These are phyloP conservation scores for Lyophyllum atratum DNA, from an alignment of 768 basidiomycete species.

Conservation along the genomic window DNA sequence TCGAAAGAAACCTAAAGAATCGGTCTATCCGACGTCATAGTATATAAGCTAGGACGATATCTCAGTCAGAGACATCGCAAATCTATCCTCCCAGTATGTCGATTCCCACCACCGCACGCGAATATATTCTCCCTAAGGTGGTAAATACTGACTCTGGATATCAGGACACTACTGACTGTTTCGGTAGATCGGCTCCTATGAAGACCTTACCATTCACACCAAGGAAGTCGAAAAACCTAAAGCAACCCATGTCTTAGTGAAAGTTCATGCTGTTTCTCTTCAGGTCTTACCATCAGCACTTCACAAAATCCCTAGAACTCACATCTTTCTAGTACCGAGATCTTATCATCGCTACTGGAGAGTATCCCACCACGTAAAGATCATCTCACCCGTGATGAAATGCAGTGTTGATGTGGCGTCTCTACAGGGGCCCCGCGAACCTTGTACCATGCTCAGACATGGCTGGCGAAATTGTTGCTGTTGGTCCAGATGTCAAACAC, in stretches of 20 bases:
- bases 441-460: conserved; percentile 49
- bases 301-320: not conserved
- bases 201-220: conserved; percentile 24
- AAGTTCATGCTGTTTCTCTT: conserved; percentile 57
- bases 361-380: conserved; percentile 37
- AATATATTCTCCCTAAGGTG: conserved; percentile 19
- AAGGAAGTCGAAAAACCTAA: conserved; percentile 33
- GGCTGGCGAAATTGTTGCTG: conserved; percentile 56
- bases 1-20: too few relatives aligned
- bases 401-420: not conserved
- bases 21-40: too few relatives aligned
- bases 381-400: not conserved
- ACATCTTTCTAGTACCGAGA: conserved; percentile 47
- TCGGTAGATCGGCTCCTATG: conserved; percentile 21
- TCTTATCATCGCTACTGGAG: conserved; percentile 39
- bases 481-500: conserved; percentile 42
- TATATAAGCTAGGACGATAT: too few relatives aligned
- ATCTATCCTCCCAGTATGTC: conserved; percentile 12
- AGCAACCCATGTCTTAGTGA: conserved; percentile 54
- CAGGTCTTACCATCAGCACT: conserved; percentile 31
- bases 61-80: too few relatives aligned
- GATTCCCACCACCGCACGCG: conserved; percentile 9
- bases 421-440: conserved; percentile 16
- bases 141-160: not conserved
- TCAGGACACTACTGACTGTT: not conserved